Base-by-base conservation (phyloP, 768 basidiomycete genomes). In the Leucocoprinus birnbaumii region DNA sequence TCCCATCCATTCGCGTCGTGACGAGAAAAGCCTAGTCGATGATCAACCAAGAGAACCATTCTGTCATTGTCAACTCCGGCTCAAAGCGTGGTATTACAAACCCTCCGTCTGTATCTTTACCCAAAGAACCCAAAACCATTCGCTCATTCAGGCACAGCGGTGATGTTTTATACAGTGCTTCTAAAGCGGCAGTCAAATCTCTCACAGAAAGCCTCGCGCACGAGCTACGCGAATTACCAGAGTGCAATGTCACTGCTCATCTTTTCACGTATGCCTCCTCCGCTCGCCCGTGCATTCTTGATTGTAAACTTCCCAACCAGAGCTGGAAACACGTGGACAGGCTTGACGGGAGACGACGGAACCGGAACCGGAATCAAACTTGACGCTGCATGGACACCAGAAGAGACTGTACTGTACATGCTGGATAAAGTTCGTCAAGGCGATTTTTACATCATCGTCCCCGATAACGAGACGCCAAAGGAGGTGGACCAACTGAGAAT, bases 71-170 rank as follows among this genome's bases (percentile, higher is more conserved):
- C 71, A 94, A 87, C 65, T 92, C 89, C 13, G 95, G 95, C 2
- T 92, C 90, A 55, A 97, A 97, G 75, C 90, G 96, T 69, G 95
- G 95, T 43, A 94, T 97, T 72, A 97, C 94, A 3, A 94, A 94
- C 73, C 92, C 94, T 48, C 94, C 94, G 94, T 94, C 71, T 56
- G 87, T 81, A 4, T 11, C 13, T 31, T 14, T 42, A 43, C 43
- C 38, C 25, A 18, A 41, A 16, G 13, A 10, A 11, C n/a, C 16
- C 38, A 38, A n/a, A n/a, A 38, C 38, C n/a, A 7, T 38, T 3
- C 38, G 38, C 38, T 38, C 4, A 38, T 10, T 3, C 16, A 14
- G n/a, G 9, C 38, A 5, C 3, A 94, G 86, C 11, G 91, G 93
- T 18, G 93, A 94, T 65, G 80, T 91, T 3, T 77, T 79, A 1